Evolutionary conservation across 352 stramenopile genomes (phyloP).

Genomic region (Globisporangium nodosum): DNA sequence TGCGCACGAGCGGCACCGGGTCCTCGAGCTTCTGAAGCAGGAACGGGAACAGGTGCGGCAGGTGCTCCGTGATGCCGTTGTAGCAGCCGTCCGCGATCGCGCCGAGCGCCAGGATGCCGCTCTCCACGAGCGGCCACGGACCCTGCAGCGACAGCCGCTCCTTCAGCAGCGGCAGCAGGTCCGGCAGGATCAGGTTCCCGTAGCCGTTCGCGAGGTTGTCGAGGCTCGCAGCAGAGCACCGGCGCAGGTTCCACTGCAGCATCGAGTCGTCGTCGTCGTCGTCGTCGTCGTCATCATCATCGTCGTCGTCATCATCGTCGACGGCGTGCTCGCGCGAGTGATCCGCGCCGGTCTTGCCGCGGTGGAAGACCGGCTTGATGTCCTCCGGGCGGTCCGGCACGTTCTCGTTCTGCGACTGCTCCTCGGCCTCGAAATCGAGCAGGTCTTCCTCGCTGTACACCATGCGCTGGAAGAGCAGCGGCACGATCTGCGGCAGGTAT

Average conservation of each 20-base stretch:
- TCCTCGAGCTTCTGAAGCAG: conserved; percentile 91
- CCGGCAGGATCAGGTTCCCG: conserved; percentile 91
- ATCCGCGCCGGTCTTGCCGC: conserved; percentile 28
- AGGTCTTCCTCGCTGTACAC: conserved; percentile 95
- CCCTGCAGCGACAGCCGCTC: conserved; percentile 86
- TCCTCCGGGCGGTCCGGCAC: conserved; percentile 89
- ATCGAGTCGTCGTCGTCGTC: conserved; percentile 90
- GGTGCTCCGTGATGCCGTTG: conserved; percentile 89
- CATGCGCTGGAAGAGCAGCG: conserved; percentile 91
- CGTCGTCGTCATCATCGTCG: conserved; percentile 71
- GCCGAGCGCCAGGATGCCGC: conserved; percentile 93
- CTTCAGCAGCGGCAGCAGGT: conserved; percentile 89
- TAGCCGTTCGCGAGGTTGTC: conserved; percentile 93
- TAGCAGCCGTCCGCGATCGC: conserved; percentile 93
- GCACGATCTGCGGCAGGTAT: conserved; percentile 89
- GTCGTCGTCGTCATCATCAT: conserved; percentile 88
- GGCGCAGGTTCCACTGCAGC: conserved; percentile 94
- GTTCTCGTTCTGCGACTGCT: conserved; percentile 82
- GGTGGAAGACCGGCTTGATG: conserved; percentile 88
- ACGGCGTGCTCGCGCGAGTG: conserved; percentile 27
- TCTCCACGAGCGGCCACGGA: conserved; percentile 93
- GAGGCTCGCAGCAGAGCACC: conserved; percentile 92
- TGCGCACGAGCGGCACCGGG: conserved; percentile 85
- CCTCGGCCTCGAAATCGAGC: conserved; percentile 86
- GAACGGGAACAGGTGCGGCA: conserved; percentile 93